Evolutionary conservation across 208 protist species (phyloP).

Genomic region (Tetramitus jugosus): DNA sequence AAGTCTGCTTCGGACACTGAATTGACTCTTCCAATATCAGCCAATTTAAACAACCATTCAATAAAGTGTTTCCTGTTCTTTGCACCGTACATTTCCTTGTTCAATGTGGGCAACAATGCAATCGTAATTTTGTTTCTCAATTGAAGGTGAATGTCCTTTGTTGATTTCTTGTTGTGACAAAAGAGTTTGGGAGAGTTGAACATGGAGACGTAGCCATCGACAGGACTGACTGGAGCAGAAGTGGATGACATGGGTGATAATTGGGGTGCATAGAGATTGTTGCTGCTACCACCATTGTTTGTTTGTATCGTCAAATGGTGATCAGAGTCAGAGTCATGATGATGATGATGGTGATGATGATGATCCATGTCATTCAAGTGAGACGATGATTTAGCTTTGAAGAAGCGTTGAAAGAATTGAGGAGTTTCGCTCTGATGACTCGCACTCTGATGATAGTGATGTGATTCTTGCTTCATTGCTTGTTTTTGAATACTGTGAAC

Average conservation of each 20-base stretch:
- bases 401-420: no score
- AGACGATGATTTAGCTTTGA: neutral
- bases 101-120: neutral
- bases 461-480: neutral
- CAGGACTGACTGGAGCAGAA: neutral
- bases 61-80: neutral
- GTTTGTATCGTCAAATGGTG: neutral
- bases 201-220: neutral
- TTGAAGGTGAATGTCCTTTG: neutral
- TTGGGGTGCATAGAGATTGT: no score
- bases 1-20: neutral
- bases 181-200: neutral
- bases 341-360: neutral
- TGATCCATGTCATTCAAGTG: neutral
- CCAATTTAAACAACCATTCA: constrained; percentile 4
- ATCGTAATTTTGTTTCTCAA: neutral
- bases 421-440: neutral
- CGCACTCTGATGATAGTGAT: neutral
- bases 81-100: constrained; percentile 1
- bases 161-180: no score
- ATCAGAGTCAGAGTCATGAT: neutral
- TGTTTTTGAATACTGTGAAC: constrained; percentile 2
- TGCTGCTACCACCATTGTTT: no score
- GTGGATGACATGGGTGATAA: no score
- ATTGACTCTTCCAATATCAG: neutral